Base-by-base conservation (phyloP, 2,329 filamentous ascomycete genomes). In the Remersonia thermophila region DNA sequence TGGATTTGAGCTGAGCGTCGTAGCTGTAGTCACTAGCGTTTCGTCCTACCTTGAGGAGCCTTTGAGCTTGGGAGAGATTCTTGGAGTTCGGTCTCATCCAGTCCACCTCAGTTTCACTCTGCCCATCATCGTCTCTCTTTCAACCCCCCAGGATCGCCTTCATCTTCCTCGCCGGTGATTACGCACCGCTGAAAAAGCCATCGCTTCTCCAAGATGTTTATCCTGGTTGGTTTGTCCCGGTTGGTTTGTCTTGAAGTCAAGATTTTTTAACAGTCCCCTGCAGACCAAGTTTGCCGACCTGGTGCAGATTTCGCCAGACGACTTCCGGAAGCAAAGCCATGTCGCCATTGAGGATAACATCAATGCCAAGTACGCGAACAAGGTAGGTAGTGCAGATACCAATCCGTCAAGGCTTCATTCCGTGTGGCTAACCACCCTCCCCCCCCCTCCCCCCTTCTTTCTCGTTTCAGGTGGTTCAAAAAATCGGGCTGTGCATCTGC, bases 331-430 rank as follows among this genome's bases (percentile, higher is more conserved):
- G 59, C 69, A 76, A 42, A 93, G 83, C 53, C 72, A 76, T 23
- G 73, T 86, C 44, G 85, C 86, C 1, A 84, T 98, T 45, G 86
- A 95, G 60, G 87, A 98, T 63, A 91, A 91, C 51, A 91, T 98
- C 62, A 96, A 98, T 57, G 71, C 78, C 45, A 98, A 98, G 62
- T 98, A 95, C 59, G 78, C 89, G 41, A 95, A 98, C 63, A 91
- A 89, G 61, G 80, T 84, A 34, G 37, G 3, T 12, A 16, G 14
- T 10, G 18, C 18, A 2, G n/a, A n/a, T n/a, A n/a, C n/a, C n/a
- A n/a, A n/a, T n/a, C n/a, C n/a, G n/a, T n/a, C n/a, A n/a, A n/a
- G n/a, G n/a, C n/a, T n/a, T 13, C 20, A 27, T 2, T n/a, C 7
- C 13, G 11, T 18, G 5, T 20, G 14, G n/a, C n/a, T 9, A 5